phyloP scores from a whole-genome alignment of 2,329 filamentous ascomycete species.

The Lachnellula hyalina region DNA sequence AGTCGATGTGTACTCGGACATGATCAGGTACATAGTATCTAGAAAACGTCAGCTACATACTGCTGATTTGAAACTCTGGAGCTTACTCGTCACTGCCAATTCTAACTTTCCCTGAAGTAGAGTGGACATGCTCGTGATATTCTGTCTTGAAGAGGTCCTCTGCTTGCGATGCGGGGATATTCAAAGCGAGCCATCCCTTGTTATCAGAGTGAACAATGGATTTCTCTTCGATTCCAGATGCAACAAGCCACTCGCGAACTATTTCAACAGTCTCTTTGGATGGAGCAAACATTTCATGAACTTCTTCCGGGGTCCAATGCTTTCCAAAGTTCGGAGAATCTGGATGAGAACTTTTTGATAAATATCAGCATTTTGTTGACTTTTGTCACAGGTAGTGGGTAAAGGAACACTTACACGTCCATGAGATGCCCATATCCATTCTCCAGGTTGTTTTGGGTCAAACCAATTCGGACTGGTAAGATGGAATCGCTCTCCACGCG shows the following conservation, averaged over 20 bases:
- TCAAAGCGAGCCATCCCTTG: conserved; percentile 34
- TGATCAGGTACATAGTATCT: conserved; percentile 37
- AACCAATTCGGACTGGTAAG: conserved; percentile 18
- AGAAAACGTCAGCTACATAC: not conserved
- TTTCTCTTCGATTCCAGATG: conserved; percentile 28
- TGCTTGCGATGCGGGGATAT: conserved; percentile 30
- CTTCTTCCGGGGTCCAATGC: conserved; percentile 31
- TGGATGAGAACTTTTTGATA: conserved; percentile 22
- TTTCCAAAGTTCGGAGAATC: conserved; percentile 32
- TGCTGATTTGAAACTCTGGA: not conserved
- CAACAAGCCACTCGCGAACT: conserved; percentile 32
- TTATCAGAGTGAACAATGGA: conserved; percentile 32
- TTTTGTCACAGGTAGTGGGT: not conserved
- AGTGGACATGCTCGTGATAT: conserved; percentile 33
- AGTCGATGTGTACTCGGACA: conserved; percentile 39
- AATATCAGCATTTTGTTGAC: not conserved
- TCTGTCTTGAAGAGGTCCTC: conserved; percentile 33
- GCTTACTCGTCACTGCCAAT: conserved; percentile 33
- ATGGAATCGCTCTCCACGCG: conserved; percentile 15
- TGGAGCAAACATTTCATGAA: conserved; percentile 32
- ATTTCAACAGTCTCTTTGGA: conserved; percentile 27
- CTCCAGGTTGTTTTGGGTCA: conserved; percentile 17
- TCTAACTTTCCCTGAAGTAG: conserved; percentile 23
- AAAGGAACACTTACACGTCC: conserved; percentile 17
- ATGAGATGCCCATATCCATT: conserved; percentile 17